Base-by-base conservation (phyloP, 2,329 filamentous ascomycete genomes). In the Neofusicoccum parvum region DNA sequence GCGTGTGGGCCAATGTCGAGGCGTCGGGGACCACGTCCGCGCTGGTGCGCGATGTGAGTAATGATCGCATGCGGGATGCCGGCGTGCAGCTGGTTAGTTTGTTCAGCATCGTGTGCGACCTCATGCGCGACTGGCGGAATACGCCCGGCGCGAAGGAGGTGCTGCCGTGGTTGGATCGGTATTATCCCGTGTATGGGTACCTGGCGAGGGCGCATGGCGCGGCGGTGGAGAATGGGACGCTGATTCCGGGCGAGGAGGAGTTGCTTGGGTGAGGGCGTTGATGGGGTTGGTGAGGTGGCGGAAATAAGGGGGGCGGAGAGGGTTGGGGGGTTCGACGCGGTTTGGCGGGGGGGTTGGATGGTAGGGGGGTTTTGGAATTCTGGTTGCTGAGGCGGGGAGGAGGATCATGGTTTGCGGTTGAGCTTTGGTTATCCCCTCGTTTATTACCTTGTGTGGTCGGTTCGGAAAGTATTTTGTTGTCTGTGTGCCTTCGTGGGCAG, bases 1-100 rank as follows among this genome's bases (percentile, higher is more conserved):
- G 85, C 43, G 90, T 93, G 66, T 92, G 85, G 80, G 89, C 88
- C 70, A 91, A 92, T 77, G 84, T 88, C 62, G 90, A 92, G 71
- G 90, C 88, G 2, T 88, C 85, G 0, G 90, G 89, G 1, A 92
- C 90, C 1, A 87, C 87, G 20, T 86, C 84, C 1, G 73, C 79
- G 45, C 82, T 89, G 50, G 82, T 90, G 66, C 83, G 87, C 6
- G 86, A 88, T 66, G 83, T 87, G 58, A 85, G 88, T 45, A 91
- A 92, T 75, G 81, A 85, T 37, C 85, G 88, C 53, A 91, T 92
- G 88, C 80, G 85, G 64, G 73, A 80, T 27, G 88, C 89, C 0
- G 90, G 90, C 41, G 89, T 91, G 3, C 86, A 90, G 69, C 76
- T 88, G 34, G 82, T 88, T 34, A 83, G 83, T 15, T 74, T 88